These are phyloP conservation scores for Phaeosphaeria sp. DNA, from an alignment of 2,329 filamentous ascomycete genomes.

Conservation along the genomic window DNA sequence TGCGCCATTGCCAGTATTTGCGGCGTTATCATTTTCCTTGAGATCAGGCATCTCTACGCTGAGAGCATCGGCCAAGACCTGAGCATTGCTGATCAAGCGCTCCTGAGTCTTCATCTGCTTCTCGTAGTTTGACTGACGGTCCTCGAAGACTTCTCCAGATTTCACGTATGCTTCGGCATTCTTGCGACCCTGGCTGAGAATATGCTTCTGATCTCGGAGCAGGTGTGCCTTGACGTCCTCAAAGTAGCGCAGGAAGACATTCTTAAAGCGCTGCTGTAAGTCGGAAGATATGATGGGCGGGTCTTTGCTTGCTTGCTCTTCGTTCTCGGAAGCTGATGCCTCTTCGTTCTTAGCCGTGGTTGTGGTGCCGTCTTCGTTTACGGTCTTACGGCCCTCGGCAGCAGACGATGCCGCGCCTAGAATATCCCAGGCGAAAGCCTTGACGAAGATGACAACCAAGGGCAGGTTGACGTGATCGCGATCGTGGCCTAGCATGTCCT, in stretches of 20 bases:
- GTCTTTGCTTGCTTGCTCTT: slow-evolving; percentile 64
- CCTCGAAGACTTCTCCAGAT: slow-evolving; percentile 97
- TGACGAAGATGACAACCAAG: slow-evolving; percentile 92
- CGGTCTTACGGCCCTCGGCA: slow-evolving; percentile 80
- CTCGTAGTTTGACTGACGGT: slow-evolving; percentile 94
- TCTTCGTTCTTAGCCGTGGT: slow-evolving; percentile 62
- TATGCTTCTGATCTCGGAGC: slow-evolving; percentile 87
- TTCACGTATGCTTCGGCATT: slow-evolving; percentile 99
- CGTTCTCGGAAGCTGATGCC: slow-evolving; percentile 58
- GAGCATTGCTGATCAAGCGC: slow-evolving; percentile 86
- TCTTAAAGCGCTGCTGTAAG: slow-evolving; percentile 83
- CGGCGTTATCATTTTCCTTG: slow-evolving; percentile 77
- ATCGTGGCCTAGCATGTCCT: slow-evolving; percentile 93
- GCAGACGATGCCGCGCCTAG: slow-evolving; percentile 76
- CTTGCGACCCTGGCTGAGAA: slow-evolving; percentile 84
- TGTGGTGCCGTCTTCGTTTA: slow-evolving; percentile 79
- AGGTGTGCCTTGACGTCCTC: slow-evolving; percentile 92
- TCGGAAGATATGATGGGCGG: slow-evolving; percentile 77
- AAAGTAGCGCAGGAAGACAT: slow-evolving; percentile 85
- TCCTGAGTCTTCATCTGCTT: slow-evolving; percentile 93
- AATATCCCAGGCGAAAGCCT: slow-evolving; percentile 95
- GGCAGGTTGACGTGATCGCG: slow-evolving; percentile 91
- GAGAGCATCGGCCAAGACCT: slow-evolving; percentile 86
- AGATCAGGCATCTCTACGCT: slow-evolving; percentile 93
- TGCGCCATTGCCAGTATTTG: slow-evolving; percentile 71